Evolutionary conservation across 306 rosid species (phyloP).

Genomic region (Senna tora): DNA sequence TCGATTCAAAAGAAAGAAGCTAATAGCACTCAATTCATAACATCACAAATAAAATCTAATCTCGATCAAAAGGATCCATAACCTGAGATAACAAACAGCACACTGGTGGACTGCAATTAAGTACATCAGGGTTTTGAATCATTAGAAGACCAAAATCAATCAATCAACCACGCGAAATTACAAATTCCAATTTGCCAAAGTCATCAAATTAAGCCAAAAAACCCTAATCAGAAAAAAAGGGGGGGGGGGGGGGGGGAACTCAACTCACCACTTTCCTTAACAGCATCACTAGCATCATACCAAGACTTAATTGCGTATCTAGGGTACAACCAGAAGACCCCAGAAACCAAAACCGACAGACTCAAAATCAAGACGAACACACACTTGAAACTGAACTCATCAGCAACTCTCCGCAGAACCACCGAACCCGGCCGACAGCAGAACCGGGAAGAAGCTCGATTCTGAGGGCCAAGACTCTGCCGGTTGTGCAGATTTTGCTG

Average conservation of each 20-base stretch:
- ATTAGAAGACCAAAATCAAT: conserved; percentile 30
- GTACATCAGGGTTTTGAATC: not conserved
- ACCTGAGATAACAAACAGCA: not conserved
- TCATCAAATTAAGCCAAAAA: conserved; percentile 20
- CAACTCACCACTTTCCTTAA: conserved; percentile 68
- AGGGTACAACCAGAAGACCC: conserved; percentile 87
- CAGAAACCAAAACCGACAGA: conserved; percentile 63
- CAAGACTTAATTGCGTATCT: conserved; percentile 25
- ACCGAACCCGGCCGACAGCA: conserved; percentile 53
- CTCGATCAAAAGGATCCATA: not conserved
- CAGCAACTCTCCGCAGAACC: conserved; percentile 38
- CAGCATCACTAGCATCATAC: conserved; percentile 65
- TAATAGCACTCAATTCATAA: not conserved
- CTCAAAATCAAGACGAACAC: conserved; percentile 62
- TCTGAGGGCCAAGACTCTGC: conserved; percentile 27
- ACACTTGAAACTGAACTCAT: conserved; percentile 72
- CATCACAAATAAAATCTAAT: not conserved
- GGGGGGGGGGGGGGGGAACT: not conserved
- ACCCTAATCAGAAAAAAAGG: not conserved
- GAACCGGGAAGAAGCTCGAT: conserved; percentile 47
- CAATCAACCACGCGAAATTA: not conserved
- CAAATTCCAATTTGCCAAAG: not conserved
- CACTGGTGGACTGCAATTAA: not conserved
- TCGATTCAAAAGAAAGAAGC: not conserved
- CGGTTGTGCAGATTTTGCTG: conserved; percentile 37